Evolutionary conservation across 805 yeast species (phyloP), one percentile per base, ranked within the genome.

Genomic region (Lipomyces yamanashiensis): DNA sequence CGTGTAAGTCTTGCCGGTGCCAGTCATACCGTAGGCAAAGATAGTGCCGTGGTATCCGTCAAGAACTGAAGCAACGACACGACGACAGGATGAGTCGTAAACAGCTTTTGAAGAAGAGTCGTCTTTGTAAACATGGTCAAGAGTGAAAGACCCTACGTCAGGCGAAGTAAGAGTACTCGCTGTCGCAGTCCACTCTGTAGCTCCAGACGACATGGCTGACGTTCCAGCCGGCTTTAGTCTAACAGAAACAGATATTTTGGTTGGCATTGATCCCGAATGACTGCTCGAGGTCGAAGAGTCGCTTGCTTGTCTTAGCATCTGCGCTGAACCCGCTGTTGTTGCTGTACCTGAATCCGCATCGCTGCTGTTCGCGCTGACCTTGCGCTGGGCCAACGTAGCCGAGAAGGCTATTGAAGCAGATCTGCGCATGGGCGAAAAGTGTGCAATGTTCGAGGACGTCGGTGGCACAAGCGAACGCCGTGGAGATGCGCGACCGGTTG

Each of bases 1-100:
- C 1, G 96, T 84, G 73, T 84, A 86, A 0, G 97, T 91, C 75
- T 91, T 91, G 10, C 97, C 97, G 0, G 96, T 88, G 0, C 97
- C 97, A 0, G 97, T 91, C 91, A 89, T 89, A 41, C 97, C 97
- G 72, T 91, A 91, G 0, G 98, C 98, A 74, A 93, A 91, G 0
- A 92, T 85, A 0, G 97, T 92, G 15, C 92, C 72, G 47, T 70
- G 70, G 74, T 78, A 92, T 0, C 97, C 97, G 15, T 86, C 86
- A 70, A 81, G 81, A 66, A 84, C 85, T 73, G 81, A 84, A 67
- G 72, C 78, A 44, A 81, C 86, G 74, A 82, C 81, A 41, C 79
- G 84, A 69, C 72, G 80, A 54, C 85, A 96, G 54, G 80, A 78
- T 13, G 75, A 74, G 19, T 77, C 77, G 74, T 90, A 93, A 1